phyloP scores from a whole-genome alignment of 345 rosid species.

The Bruguiera gymnorhiza region DNA sequence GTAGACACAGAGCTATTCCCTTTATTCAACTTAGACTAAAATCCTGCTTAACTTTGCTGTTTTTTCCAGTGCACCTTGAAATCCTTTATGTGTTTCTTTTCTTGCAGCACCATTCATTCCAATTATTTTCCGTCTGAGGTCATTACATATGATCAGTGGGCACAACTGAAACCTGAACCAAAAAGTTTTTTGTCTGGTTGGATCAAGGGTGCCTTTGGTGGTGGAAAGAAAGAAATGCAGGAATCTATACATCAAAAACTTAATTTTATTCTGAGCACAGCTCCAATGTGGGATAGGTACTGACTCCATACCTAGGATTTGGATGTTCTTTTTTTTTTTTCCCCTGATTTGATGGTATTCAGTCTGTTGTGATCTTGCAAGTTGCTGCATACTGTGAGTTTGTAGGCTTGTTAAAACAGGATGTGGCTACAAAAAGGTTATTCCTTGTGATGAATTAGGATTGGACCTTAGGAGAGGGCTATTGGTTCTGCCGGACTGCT shows the following conservation, averaged over 20 bases:
- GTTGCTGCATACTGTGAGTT: no score
- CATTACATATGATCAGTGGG: slow-evolving; percentile 71
- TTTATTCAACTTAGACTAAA: no score
- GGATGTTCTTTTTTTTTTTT: not conserved
- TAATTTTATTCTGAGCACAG: slow-evolving; percentile 63
- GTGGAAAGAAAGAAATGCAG: slow-evolving; percentile 80
- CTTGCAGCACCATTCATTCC: slow-evolving; percentile 48
- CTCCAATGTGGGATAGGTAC: slow-evolving; percentile 97
- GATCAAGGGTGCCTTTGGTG: slow-evolving; percentile 70
- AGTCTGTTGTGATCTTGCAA: no score
- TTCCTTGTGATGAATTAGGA: not conserved
- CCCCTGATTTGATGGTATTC: no score
- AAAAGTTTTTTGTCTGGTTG: slow-evolving; percentile 58
- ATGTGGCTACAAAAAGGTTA: not conserved
- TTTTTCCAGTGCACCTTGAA: slow-evolving; percentile 48
- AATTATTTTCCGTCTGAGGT: slow-evolving; percentile 67
- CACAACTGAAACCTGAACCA: slow-evolving; percentile 57
- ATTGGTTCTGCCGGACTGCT: not conserved
- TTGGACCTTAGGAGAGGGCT: not conserved
- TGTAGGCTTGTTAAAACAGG: not conserved
- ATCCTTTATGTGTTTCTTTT: slow-evolving; percentile 5
- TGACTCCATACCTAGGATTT: slow-evolving; percentile 20
- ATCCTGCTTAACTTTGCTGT: no score
- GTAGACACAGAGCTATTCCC: no score
- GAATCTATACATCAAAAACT: slow-evolving; percentile 73